These are phyloP conservation scores for Phytophthora multivora DNA, from an alignment of 352 stramenopile genomes.

Conservation along the genomic window DNA sequence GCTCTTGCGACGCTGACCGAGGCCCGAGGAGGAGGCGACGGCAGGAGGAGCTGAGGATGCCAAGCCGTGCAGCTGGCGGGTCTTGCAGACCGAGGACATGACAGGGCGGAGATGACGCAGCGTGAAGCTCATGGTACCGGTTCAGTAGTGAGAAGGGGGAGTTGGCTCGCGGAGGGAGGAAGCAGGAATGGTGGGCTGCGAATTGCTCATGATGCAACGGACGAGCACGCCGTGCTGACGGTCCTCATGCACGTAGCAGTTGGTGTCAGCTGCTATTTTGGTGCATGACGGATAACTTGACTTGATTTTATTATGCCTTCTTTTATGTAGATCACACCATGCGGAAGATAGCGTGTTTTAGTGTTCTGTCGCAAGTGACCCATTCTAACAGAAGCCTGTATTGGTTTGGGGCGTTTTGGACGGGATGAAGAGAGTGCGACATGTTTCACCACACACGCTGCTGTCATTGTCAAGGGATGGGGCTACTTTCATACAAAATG, in stretches of 20 bases:
- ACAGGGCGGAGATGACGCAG: slow-evolving; percentile 14
- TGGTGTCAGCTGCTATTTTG: slow-evolving; percentile 22
- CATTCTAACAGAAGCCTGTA: not conserved
- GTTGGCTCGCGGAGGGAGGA: slow-evolving; percentile 11
- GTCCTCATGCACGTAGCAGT: slow-evolving; percentile 13
- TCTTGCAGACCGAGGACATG: slow-evolving; percentile 2
- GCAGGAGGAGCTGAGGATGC: slow-evolving; percentile 5
- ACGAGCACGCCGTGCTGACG: slow-evolving; percentile 2
- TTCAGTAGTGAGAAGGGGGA: not conserved
- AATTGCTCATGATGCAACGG: slow-evolving; percentile 5
- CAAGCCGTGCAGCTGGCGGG: slow-evolving; percentile 12
- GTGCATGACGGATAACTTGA: slow-evolving; percentile 21
- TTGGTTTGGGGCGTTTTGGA: not conserved
- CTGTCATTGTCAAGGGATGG: not conserved
- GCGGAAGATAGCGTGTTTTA: slow-evolving; percentile 5
- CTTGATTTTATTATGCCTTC: slow-evolving; percentile 18
- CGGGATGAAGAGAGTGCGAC: slow-evolving; percentile 13
- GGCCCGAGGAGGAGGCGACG: not conserved
- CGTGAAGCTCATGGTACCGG: slow-evolving; percentile 18
- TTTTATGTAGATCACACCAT: slow-evolving; percentile 7
- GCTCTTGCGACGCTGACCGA: slow-evolving; percentile 25
- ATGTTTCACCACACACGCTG: slow-evolving; percentile 6
- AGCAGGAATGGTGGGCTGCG: slow-evolving; percentile 15
- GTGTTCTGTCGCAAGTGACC: slow-evolving; percentile 17
- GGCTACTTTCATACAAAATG: not conserved